Conservation (phyloP, 2,329 filamentous ascomycete genomes). For the Verticillium isaacii region DNA sequence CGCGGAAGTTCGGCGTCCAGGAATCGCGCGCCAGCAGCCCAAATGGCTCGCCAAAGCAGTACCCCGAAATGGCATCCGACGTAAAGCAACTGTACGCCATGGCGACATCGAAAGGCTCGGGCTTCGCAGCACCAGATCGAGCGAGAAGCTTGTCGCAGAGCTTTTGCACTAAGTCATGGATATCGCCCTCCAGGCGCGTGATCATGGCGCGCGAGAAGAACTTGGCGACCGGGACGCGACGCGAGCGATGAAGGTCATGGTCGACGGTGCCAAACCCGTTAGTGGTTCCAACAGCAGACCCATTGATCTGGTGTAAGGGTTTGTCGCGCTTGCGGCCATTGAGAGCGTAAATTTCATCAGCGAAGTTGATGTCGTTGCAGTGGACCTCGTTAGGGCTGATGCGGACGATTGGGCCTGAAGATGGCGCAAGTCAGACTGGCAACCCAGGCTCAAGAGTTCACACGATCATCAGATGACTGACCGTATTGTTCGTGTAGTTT, state of each 20-base stretch:
- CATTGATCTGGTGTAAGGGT: slow-evolving; percentile 10
- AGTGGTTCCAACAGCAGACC: not conserved
- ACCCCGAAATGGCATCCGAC: slow-evolving; percentile 30
- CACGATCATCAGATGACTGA: slow-evolving; percentile 3
- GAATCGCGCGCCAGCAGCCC: slow-evolving; percentile 25
- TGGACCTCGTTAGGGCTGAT: slow-evolving; percentile 34
- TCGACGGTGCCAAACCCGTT: slow-evolving; percentile 10
- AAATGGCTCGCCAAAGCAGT: slow-evolving; percentile 30
- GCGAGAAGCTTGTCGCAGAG: slow-evolving; percentile 24
- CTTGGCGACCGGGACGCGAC: slow-evolving; percentile 18
- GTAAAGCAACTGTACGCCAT: slow-evolving; percentile 33
- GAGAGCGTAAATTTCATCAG: slow-evolving; percentile 30
- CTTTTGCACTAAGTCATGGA: slow-evolving; percentile 18
- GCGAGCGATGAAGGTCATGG: slow-evolving; percentile 22
- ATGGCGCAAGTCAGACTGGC: not conserved
- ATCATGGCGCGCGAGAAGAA: slow-evolving; percentile 26
- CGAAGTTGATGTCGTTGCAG: slow-evolving; percentile 27
- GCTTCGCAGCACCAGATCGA: slow-evolving; percentile 8
- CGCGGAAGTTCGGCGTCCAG: slow-evolving; percentile 28
- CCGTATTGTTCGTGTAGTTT: slow-evolving; percentile 32
- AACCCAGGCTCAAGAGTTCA: not conserved
- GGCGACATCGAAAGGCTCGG: slow-evolving; percentile 24
- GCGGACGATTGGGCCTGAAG: slow-evolving; percentile 28
- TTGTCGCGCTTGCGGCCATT: slow-evolving; percentile 6
- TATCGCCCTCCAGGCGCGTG: slow-evolving; percentile 21